Evolutionary conservation across 2,329 filamentous ascomycete species (phyloP).

Genomic region (Penicillium sp.): DNA sequence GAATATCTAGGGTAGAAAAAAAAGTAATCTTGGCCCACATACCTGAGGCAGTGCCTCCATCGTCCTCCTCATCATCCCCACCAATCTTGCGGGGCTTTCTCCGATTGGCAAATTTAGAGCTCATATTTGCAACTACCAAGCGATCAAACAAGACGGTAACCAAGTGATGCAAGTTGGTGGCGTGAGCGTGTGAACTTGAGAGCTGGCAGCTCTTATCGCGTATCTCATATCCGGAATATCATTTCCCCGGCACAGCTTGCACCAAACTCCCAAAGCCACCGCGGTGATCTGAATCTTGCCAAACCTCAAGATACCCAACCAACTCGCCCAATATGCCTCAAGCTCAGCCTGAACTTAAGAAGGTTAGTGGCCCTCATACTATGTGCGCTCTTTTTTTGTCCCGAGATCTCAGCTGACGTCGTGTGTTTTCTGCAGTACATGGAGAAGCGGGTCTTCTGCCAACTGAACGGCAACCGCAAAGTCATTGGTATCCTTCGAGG

Average conservation of each 20-base stretch:
- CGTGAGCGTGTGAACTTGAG: neutral
- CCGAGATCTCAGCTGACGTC: slow-evolving; percentile 14
- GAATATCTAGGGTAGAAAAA: slow-evolving; percentile 24
- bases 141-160: neutral
- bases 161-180: slow-evolving; percentile 8
- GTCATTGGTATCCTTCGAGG: slow-evolving; percentile 91
- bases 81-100: slow-evolving; percentile 76
- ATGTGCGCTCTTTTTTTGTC: neutral
- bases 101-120: slow-evolving; percentile 53
- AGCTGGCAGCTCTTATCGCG: slow-evolving; percentile 21
- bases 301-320: slow-evolving; percentile 23
- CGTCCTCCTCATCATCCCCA: slow-evolving; percentile 59
- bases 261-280: slow-evolving; percentile 31
- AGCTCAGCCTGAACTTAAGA: slow-evolving; percentile 98
- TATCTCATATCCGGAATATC: slow-evolving; percentile 30
- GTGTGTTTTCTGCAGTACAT: slow-evolving; percentile 67
- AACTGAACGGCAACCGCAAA: slow-evolving; percentile 96
- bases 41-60: slow-evolving; percentile 38
- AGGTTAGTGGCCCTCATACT: slow-evolving; percentile 56
- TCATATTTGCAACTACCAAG: slow-evolving; percentile 43
- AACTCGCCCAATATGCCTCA: slow-evolving; percentile 73
- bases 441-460: slow-evolving; percentile 97
- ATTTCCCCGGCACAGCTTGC: slow-evolving; percentile 34
- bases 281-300: slow-evolving; percentile 20
- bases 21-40: slow-evolving; percentile 24